These are phyloP conservation scores for Tillandsia fasciculata DNA, from an alignment of 176 grass and related monocot genomes.

Conservation along the genomic window DNA sequence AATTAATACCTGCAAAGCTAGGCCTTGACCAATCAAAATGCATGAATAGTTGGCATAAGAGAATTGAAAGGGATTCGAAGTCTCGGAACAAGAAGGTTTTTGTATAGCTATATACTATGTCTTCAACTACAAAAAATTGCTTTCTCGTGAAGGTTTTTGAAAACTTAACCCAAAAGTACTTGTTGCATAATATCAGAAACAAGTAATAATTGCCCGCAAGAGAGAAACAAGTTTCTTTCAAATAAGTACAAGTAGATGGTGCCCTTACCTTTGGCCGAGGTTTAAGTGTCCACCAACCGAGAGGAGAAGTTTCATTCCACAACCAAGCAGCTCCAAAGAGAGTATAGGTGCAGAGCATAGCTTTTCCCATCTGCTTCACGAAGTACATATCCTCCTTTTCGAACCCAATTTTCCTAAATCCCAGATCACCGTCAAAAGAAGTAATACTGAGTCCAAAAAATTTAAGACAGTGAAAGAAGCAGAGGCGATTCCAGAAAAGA, in stretches of 20 bases:
- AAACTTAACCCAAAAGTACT: too few relatives aligned
- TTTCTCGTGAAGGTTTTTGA: too few relatives aligned
- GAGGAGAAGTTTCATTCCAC: constrained; percentile 71
- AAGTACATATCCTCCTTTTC: constrained; percentile 61
- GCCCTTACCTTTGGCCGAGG: constrained; percentile 55
- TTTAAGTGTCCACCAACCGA: constrained; percentile 81
- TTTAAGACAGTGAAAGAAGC: background rate
- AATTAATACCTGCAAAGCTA: too few relatives aligned
- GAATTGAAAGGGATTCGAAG: too few relatives aligned
- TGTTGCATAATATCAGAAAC: too few relatives aligned
- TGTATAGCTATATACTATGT: too few relatives aligned
- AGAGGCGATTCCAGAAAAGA: background rate
- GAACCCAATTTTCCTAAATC: constrained; percentile 41
- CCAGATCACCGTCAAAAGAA: background rate
- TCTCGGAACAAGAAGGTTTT: too few relatives aligned
- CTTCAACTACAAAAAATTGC: too few relatives aligned
- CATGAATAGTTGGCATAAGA: too few relatives aligned
- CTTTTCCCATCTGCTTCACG: constrained; percentile 79
- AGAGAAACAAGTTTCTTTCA: background rate
- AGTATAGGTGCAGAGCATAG: constrained; percentile 58
- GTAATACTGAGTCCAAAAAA: background rate
- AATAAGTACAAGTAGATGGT: background rate
- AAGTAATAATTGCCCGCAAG: too few relatives aligned
- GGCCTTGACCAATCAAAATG: too few relatives aligned
- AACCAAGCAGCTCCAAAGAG: constrained; percentile 48